Base-by-base conservation (phyloP, 23 red algal genomes). In the Cyanidioschyzon merolae region DNA sequence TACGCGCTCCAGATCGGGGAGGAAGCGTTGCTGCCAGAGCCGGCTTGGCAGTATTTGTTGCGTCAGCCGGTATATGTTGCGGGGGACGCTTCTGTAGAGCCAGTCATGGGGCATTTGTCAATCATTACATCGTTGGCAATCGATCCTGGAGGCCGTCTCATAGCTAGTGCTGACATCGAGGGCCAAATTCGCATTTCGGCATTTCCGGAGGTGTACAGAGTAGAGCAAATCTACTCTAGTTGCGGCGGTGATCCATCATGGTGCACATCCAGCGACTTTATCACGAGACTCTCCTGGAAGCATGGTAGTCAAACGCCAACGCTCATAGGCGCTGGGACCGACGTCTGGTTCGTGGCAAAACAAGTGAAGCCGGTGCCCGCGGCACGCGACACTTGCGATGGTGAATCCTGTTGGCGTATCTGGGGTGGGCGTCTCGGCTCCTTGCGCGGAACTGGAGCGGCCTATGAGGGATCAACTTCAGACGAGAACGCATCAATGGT, bases 21-120 rank as follows among this genome's bases (percentile, higher is more conserved):
- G 29, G 21, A 25, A 27, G 7, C 3, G 63, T 3, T 27, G 63
- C 7, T 27, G 21, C n/a, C 29, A 7, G 63, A 15, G 3, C 21
- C 63, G n/a, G 63, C 12, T 7, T 71, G n/a, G 63, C 12, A 7
- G 63, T 71, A 54, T 54, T 21, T 71, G 63, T 3, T 27, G 16
- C 32, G 29, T 7, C 16, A 15, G 63, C 63, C 63, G 7, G 16
- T 32, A 7, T 71, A 71, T 27, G 63, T 27, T 7, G n/a, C n/a
- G 29, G 12, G 16, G 7, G 63, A 71, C 7, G 63, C 12, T 27
- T 15, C 21, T 27, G n/a, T 7, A 3, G 63, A 71, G 63, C 63
- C 63, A 35, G 63, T 71, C n/a, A 71, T 71, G 63, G 63, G 63
- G n/a, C 63, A 71, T 35, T 71, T 71, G n/a, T 15, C 63, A 7